These are phyloP conservation scores for Harringtonia lauricola DNA, from an alignment of 2,329 filamentous ascomycete species.

Conservation along the genomic window DNA sequence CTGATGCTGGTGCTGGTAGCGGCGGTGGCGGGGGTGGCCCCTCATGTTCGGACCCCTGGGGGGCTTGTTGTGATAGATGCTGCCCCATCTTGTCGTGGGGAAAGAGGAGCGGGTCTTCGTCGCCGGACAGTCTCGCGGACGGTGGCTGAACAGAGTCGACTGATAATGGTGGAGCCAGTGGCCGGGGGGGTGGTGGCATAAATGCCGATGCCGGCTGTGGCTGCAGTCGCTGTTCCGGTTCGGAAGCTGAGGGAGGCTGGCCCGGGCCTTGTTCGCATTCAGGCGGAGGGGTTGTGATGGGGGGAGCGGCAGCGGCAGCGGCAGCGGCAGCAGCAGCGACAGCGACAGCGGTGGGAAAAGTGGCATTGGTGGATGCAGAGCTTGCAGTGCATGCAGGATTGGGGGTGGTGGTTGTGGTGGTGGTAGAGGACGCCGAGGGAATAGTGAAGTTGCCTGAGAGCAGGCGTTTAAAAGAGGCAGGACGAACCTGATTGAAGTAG, in stretches of 20 bases:
- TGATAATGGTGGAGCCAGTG: too few relatives aligned
- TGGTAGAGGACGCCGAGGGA: conserved; percentile 16
- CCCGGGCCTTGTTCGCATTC: neutral
- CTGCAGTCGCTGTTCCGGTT: conserved; percentile 18
- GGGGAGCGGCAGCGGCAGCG: neutral
- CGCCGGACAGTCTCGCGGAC: too few relatives aligned
- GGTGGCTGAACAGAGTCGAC: too few relatives aligned
- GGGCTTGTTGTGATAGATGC: conserved; percentile 8
- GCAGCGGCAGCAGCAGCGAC: neutral
- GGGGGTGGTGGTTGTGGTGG: neutral
- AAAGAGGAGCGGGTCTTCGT: too few relatives aligned
- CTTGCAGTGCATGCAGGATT: neutral
- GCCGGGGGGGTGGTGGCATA: too few relatives aligned
- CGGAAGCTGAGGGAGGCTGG: neutral
- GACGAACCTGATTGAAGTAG: conserved; percentile 99
- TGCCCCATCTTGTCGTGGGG: neutral
- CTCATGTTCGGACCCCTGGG: neutral
- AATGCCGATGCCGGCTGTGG: conserved; percentile 6
- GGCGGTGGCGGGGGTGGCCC: neutral
- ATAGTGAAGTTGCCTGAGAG: conserved; percentile 27
- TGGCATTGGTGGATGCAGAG: neutral
- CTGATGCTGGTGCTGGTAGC: conserved; percentile 5
- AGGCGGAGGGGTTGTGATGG: neutral
- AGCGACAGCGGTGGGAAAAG: neutral
- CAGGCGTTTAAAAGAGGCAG: conserved; percentile 53